Conservation (phyloP, 2,329 filamentous ascomycete genomes). For the Fusarium sp. region DNA sequence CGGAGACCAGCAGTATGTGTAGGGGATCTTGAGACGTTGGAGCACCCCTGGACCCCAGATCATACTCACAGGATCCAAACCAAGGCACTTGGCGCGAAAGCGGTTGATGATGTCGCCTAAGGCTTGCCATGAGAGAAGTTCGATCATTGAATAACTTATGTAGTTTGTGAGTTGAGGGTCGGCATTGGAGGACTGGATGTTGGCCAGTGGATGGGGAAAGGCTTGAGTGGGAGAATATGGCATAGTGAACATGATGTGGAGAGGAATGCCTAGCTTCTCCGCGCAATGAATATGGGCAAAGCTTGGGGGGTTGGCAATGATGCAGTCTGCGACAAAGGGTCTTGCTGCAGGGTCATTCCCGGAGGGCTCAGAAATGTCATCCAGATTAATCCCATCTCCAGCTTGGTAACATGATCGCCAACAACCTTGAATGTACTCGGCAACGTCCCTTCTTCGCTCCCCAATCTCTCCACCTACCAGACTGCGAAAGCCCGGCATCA, state of each 20-base stretch:
- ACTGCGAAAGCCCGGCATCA: conserved; percentile 85
- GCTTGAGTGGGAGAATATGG: conserved; percentile 88
- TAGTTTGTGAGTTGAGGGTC: conserved; percentile 83
- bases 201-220: conserved; percentile 88
- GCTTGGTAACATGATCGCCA: conserved; percentile 89
- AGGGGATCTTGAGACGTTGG: conserved; percentile 80
- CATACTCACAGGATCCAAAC: conserved; percentile 80
- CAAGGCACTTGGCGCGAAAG: conserved; percentile 81
- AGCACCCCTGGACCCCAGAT: conserved; percentile 87
- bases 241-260: conserved; percentile 96
- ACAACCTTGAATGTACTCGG: conserved; percentile 82
- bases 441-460: conserved; percentile 79
- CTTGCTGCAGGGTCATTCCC: conserved; percentile 55
- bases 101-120: conserved; percentile 91
- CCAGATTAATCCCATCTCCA: conserved; percentile 68
- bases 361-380: conserved; percentile 62
- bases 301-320: conserved; percentile 82
- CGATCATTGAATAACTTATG: conserved; percentile 84
- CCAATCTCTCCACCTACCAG: conserved; percentile 81
- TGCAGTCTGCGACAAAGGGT: conserved; percentile 86
- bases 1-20: conserved; percentile 85
- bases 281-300: conserved; percentile 82
- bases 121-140: conserved; percentile 94
- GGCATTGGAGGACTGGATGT: conserved; percentile 80
- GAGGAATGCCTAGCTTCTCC: conserved; percentile 78